Evolutionary conservation across 208 protist species (phyloP).

Genomic region (Naegleria gruberi): DNA sequence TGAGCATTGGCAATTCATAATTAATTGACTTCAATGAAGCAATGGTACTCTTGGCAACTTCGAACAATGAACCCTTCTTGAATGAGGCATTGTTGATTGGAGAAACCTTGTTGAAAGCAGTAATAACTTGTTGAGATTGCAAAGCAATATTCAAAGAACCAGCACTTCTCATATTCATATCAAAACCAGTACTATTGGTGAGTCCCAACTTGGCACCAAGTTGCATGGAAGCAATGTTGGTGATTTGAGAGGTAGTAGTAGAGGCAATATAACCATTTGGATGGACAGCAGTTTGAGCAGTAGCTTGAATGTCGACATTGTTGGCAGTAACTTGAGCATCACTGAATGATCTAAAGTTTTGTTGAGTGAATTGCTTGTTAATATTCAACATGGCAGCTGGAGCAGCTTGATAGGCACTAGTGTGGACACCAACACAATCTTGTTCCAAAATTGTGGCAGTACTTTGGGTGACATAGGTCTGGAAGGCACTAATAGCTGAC

Average conservation of each 20-base stretch:
- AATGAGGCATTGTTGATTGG: background rate
- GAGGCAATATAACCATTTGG: background rate
- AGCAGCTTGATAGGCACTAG: constrained; percentile 16
- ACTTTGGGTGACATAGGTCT: constrained; percentile 26
- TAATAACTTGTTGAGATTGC: background rate
- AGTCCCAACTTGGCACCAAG: no score
- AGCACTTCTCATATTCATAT: constrained; percentile 16
- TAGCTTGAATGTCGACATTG: background rate
- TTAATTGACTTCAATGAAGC: background rate
- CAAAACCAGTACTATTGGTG: background rate
- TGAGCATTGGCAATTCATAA: background rate
- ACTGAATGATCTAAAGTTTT: constrained; percentile 25
- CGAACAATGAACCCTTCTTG: constrained; percentile 8
- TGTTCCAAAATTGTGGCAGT: constrained; percentile 21
- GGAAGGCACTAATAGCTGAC: constrained; percentile 32
- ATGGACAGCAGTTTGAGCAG: background rate
- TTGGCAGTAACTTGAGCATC: background rate
- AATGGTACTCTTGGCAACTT: background rate
- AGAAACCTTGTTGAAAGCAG: background rate
- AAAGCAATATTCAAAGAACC: background rate
- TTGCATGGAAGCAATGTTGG: background rate
- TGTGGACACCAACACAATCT: constrained; percentile 31
- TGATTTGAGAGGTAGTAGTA: background rate
- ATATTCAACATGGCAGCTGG: constrained; percentile 2
- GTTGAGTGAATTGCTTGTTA: constrained; percentile 32